phyloP scores from a whole-genome alignment of 352 stramenopile species.

The Phytophthora melonis region DNA sequence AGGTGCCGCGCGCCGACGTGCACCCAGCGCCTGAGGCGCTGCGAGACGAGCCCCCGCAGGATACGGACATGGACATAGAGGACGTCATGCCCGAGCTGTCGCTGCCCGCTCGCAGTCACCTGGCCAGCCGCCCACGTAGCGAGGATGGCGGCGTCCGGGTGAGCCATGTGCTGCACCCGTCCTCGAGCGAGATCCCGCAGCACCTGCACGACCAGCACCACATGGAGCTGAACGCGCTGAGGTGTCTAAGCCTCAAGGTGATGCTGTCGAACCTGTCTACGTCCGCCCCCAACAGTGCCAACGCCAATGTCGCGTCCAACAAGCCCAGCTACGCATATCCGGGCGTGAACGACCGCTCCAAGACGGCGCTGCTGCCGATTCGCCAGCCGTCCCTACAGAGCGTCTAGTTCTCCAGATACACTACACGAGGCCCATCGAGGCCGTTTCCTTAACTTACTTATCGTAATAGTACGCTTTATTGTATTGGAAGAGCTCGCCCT shows the following conservation, averaged over 20 bases:
- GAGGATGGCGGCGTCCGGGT: slow-evolving; percentile 30
- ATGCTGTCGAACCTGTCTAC: slow-evolving; percentile 57
- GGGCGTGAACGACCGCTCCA: slow-evolving; percentile 37
- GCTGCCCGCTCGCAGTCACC: slow-evolving; percentile 35
- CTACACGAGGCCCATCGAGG: background rate
- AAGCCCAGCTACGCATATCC: slow-evolving; percentile 41
- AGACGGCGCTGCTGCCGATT: slow-evolving; percentile 42
- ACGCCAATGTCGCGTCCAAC: slow-evolving; percentile 28
- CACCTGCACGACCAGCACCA: slow-evolving; percentile 49
- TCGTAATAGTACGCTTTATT: slow-evolving; percentile 44
- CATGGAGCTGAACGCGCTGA: slow-evolving; percentile 56
- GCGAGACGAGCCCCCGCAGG: slow-evolving; percentile 13
- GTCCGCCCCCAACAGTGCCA: slow-evolving; percentile 13
- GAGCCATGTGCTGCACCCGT: slow-evolving; percentile 25
- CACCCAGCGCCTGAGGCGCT: slow-evolving; percentile 26
- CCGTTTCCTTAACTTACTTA: slow-evolving; percentile 41
- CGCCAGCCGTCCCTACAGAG: slow-evolving; percentile 44
- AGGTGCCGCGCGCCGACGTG: slow-evolving; percentile 12
- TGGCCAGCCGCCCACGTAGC: slow-evolving; percentile 20
- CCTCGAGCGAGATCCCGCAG: slow-evolving; percentile 35
- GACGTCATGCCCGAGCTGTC: slow-evolving; percentile 35
- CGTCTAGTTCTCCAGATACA: slow-evolving; percentile 30
- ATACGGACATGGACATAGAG: slow-evolving; percentile 36
- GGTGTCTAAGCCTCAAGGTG: slow-evolving; percentile 64
- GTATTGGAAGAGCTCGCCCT: slow-evolving; percentile 23